Evolutionary conservation across 2,329 filamentous ascomycete genomes (phyloP), one percentile per base, ranked within the genome.

Genomic region (Helotiales sp.): DNA sequence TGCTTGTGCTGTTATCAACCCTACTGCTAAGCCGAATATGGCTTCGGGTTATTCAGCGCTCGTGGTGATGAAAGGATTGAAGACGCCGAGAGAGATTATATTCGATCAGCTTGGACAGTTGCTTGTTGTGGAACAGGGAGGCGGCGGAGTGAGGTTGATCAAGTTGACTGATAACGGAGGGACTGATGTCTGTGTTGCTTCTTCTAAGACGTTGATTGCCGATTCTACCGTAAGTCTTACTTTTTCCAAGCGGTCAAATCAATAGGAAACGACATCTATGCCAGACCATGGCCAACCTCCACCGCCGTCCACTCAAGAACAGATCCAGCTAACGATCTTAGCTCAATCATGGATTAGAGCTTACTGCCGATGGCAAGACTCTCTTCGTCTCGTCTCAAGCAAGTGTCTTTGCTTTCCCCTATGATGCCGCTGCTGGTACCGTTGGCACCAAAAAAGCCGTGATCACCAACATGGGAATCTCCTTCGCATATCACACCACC

Each of bases 281-380:
- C 40, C 3, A 3, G 6, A 11, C 34, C 8, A 40, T 40, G 30
- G 11, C 34, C 34, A 40, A 40, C 34, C 34, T 13, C 34, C 34
- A 40, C 34, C 34, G 15, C 6, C 15, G 34, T 6, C 11, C 34
- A 40, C 6, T 40, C 11, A 13, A 40, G 34, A 40, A 40, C 6
- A 40, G 6, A 40, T 40, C n/a, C 13, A 15, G 4, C 49, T 49
- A 26, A 30, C 11, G 20, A 24, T 10, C 28, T 8, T 43, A 69
- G 67, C 43, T 70, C 6, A 67, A 70, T 34, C 69, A 70, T 58
- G 69, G 69, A 0, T 43, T 70, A 13, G 62, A 61, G 7, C 34
- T 70, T 30, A 65, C 61, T 26, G 47, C 61, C n/a, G 69, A 70
- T 64, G 64, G 69, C 10, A 70, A 69, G 28, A 69, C 64, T 3